These are phyloP conservation scores for Adenanthera pavonina DNA, from an alignment of 306 rosid species.

Conservation along the genomic window DNA sequence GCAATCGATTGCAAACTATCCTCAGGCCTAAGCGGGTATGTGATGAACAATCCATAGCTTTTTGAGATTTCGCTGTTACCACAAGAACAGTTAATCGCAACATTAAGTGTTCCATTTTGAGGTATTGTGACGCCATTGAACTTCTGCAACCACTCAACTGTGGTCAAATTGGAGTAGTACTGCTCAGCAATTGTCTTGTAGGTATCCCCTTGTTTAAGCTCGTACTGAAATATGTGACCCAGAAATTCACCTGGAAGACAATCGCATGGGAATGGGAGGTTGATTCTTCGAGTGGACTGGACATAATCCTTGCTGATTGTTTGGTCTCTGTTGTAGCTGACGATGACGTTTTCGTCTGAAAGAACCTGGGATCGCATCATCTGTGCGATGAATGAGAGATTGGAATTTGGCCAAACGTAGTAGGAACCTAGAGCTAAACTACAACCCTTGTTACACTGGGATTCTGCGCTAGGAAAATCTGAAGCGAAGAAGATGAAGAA, in stretches of 20 bases:
- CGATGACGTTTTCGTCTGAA: not conserved
- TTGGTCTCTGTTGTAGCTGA: constrained; percentile 1
- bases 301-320: not conserved
- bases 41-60: constrained; percentile 6
- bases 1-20: constrained; percentile 8
- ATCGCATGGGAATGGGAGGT: constrained; percentile 10
- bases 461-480: not conserved
- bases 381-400: not conserved
- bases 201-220: not conserved
- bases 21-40: constrained; percentile 17
- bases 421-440: constrained; percentile 1
- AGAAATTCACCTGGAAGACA: not conserved
- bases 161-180: constrained; percentile 8
- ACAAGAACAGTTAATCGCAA: constrained; percentile 1
- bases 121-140: not conserved
- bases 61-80: constrained; percentile 3
- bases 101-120: constrained; percentile 5
- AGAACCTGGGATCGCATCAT: not conserved
- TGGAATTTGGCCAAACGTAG: not conserved
- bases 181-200: not conserved
- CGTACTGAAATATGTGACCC: not conserved
- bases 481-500: not conserved
- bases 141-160: constrained; percentile 3
- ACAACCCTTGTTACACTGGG: constrained; percentile 11
- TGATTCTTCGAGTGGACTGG: not conserved